Evolutionary conservation across 2,329 filamentous ascomycete genomes (phyloP).

Genomic region (Ploettnerulaceae sp.): DNA sequence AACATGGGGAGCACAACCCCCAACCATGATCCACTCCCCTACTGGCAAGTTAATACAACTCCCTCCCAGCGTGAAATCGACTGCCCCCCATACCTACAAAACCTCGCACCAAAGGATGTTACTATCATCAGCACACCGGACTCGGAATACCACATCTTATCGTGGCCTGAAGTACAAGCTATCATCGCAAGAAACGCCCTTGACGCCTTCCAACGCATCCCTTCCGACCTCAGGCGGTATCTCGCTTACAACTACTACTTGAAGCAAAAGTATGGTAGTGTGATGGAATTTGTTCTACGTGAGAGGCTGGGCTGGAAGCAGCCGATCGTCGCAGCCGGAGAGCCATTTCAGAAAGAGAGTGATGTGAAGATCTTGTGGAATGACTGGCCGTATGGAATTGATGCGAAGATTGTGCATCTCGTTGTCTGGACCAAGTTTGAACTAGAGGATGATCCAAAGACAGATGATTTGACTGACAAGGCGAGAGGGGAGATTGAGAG

Average conservation of each 20-base stretch:
- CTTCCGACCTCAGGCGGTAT: constrained; percentile 75
- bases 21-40: constrained; percentile 43
- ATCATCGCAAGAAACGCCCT: constrained; percentile 64
- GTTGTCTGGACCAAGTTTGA: constrained; percentile 92
- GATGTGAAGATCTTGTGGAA: constrained; percentile 77
- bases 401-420: constrained; percentile 71
- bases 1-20: constrained; percentile 26
- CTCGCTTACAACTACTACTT: constrained; percentile 63
- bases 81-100: constrained; percentile 66
- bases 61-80: constrained; percentile 52
- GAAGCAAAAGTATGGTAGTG: constrained; percentile 63
- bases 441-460: constrained; percentile 59
- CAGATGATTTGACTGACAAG: constrained; percentile 57
- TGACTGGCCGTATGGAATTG: constrained; percentile 92
- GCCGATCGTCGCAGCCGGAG: constrained; percentile 41
- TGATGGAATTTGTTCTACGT: constrained; percentile 70
- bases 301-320: constrained; percentile 64
- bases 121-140: constrained; percentile 68
- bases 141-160: constrained; percentile 53
- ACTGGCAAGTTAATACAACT: constrained; percentile 81
- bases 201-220: constrained; percentile 69
- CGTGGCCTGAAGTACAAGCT: constrained; percentile 63
- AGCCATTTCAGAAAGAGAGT: constrained; percentile 25
- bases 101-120: constrained; percentile 62
- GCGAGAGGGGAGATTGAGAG: constrained; percentile 61